A percentile compares a stretch with the other conserved stretches of the same genome.
phyloP scores from a whole-genome alignment of 1,284 basidiomycete genomes.

The Ceratobasidium sp. region DNA sequence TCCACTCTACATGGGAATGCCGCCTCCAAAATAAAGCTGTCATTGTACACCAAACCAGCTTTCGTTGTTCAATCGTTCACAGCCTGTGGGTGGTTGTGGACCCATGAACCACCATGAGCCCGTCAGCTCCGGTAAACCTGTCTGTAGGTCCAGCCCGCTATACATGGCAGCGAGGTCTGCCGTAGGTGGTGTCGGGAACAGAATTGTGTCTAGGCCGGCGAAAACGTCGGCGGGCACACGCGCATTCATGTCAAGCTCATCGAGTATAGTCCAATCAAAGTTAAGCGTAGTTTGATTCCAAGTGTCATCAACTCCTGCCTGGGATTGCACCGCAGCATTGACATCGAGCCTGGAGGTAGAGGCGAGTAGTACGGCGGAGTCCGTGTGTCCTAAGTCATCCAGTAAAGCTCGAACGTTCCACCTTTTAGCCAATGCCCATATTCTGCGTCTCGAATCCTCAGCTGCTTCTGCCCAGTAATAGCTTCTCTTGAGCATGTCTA shows the following conservation, averaged over 20 bases:
- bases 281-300: not conserved
- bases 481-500: constrained; percentile 21
- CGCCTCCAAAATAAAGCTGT: too few species aligned
- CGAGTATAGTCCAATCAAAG: not conserved
- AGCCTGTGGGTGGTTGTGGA: not conserved
- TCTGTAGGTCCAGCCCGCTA: not conserved
- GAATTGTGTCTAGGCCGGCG: not conserved
- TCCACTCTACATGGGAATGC: too few species aligned
- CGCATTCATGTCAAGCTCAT: not conserved
- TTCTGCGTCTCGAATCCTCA: constrained; percentile 31
- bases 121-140: not conserved
- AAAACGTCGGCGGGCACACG: not conserved
- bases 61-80: not conserved
- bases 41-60: not conserved
- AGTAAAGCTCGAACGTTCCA: constrained; percentile 22
- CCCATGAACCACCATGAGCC: constrained; percentile 30
- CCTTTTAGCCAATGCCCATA: constrained; percentile 28
- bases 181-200: not conserved
- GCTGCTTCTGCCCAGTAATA: constrained; percentile 17
- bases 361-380: not conserved
- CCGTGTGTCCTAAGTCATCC: not conserved
- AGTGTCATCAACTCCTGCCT: not conserved
- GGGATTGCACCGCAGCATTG: not conserved
- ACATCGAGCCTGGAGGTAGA: not conserved
- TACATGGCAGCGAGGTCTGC: constrained; percentile 12